Percentiles rank a stretch among this genome's conserved stretches.
phyloP scores from a whole-genome alignment of 129 eudicot genomes.

The Glebionis coronaria region DNA sequence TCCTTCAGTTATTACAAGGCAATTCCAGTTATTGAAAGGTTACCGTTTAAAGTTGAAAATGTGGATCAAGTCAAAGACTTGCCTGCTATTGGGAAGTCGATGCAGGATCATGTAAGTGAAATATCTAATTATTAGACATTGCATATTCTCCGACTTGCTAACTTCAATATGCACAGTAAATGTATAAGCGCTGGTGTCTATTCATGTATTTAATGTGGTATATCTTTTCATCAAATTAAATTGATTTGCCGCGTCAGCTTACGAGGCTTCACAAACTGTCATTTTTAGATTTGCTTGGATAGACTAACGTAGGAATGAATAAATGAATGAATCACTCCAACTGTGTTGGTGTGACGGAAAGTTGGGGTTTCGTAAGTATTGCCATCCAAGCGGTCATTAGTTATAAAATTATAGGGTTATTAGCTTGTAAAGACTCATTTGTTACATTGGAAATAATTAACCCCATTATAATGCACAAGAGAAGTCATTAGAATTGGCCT shows the following conservation, averaged over 20 bases:
- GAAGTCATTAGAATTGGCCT: too few relatives aligned
- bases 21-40: conserved; percentile 86
- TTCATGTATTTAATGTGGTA: conserved; percentile 5
- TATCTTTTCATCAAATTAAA: not conserved
- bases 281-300: too few relatives aligned
- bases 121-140: not conserved
- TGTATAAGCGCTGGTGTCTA: not conserved
- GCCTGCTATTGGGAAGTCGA: conserved; percentile 86
- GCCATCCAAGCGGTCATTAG: too few relatives aligned
- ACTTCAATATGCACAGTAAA: conserved; percentile 13
- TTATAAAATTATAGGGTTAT: too few relatives aligned
- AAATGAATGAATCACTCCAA: too few relatives aligned
- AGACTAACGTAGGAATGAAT: too few relatives aligned
- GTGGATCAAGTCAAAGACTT: conserved; percentile 78
- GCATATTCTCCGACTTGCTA: conserved; percentile 3
- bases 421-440: too few relatives aligned
- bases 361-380: not conserved
- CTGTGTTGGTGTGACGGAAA: too few relatives aligned
- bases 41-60: conserved; percentile 80
- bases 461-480: too few relatives aligned
- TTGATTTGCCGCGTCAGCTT: too few relatives aligned
- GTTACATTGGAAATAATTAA: too few relatives aligned
- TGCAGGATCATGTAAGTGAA: conserved; percentile 90
- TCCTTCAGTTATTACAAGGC: conserved; percentile 97
- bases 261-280: too few relatives aligned